Evolutionary conservation across 805 yeast genomes (phyloP).

Genomic region (Spathaspora boniae): DNA sequence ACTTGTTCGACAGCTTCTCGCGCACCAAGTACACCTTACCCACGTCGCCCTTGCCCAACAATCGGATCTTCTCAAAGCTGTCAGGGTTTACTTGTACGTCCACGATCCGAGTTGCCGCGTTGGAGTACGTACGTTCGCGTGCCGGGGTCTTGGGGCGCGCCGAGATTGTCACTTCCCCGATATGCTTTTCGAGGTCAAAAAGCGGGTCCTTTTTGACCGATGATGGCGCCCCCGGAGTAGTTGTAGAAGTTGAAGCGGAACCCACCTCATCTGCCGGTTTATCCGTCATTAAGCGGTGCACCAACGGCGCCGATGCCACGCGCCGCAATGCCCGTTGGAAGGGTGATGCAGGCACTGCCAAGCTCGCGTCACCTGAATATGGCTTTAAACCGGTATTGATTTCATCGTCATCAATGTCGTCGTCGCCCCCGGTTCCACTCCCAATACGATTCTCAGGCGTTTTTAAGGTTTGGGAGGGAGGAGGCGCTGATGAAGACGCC

Average conservation of each 20-base stretch:
- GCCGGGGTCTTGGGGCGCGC: conserved; percentile 38
- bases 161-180: conserved; percentile 36
- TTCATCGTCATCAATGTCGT: conserved; percentile 3
- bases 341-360: conserved; percentile 12
- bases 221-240: conserved; percentile 1
- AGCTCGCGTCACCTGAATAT: conserved; percentile 1
- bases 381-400: conserved; percentile 11
- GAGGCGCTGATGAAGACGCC: too few relatives aligned
- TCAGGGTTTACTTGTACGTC: conserved; percentile 81
- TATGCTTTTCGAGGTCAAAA: conserved; percentile 40
- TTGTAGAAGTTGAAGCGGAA: conserved; percentile 2
- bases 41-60: conserved; percentile 97
- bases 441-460: too few relatives aligned
- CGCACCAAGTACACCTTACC: conserved; percentile 93
- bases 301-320: conserved; percentile 84
- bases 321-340: conserved; percentile 48
- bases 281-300: conserved; percentile 30
- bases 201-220: conserved; percentile 24
- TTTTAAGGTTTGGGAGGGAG: too few relatives aligned
- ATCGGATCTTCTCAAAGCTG: conserved; percentile 82
- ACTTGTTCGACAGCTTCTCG: conserved; percentile 68
- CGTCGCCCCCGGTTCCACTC: too few relatives aligned
- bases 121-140: conserved; percentile 61
- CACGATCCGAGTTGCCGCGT: conserved; percentile 67
- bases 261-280: conserved; percentile 3